Evolutionary conservation across 164 flowering plant species (phyloP), one percentile per base, ranked within the genome.

Genomic region (Platanus orientalis): DNA sequence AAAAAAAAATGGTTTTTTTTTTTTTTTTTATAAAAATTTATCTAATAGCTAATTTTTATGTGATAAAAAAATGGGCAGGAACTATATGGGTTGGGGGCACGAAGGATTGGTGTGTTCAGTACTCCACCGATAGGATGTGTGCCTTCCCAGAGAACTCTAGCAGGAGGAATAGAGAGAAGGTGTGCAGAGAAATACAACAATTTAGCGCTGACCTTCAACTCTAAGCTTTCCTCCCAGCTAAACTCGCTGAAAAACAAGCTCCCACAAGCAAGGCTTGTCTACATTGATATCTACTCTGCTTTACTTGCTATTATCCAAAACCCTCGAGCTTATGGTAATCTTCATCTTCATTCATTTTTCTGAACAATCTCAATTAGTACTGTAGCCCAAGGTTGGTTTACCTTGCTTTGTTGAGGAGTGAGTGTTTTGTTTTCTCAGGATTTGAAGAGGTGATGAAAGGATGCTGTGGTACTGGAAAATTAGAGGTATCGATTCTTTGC

Each of bases 81-180:
- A 16, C 34, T 86, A 2, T 75, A 86, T 57, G 63, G 45, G 9
- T 19, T 74, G 10, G 92, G 89, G 34, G 92, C 82, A 45, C 59
- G 84, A 62, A 78, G 63, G 55, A 68, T 84, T 16, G 83, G 67
- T 14, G 70, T 82, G 1, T 17, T 75, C 0, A 54, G 82, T 30
- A 19, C 61, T 26, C 79, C 86, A 39, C 78, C 83, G n/a, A 51
- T 76, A 11, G 93, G 86, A 25, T 85, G 88, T 44, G 57, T 81
- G 64, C 90, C 90, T 14, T 62, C 73, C 1, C 78, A 71, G 47
- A 77, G 84, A 63, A 79, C 82, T 0, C 26, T 78, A 2, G 62
- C 24, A 1, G 87, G 92, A 60, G 86, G 82, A 14, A 1, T 54
- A 2, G 0, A 7, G 0, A 75, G 86, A 63, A 20, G 11, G 0